Base-by-base conservation (phyloP, 2,329 filamentous ascomycete species). In the Zymoseptoria brevis region DNA sequence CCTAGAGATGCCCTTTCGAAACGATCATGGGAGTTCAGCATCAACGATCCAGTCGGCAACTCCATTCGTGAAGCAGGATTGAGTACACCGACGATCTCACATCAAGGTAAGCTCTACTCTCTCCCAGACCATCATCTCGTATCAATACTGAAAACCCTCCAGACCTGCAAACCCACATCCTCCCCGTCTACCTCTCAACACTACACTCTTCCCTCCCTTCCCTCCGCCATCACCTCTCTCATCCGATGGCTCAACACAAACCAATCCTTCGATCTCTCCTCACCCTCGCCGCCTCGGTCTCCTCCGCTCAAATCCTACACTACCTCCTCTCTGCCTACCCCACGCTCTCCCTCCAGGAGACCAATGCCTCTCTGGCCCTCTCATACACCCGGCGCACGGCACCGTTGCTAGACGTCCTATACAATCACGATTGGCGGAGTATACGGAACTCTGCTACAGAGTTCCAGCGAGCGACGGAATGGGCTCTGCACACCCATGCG, bases 11-110 rank as follows among this genome's bases (percentile, higher is more conserved):
- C 54, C 41, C 57, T 45, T 49, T 45, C 58, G 21, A 50, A n/a
- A 45, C 41, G 59, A 26, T 35, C 61, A 11, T 65, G 61, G 61
- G 61, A 65, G 21, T 45, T 58, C 19, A 60, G 55, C 57, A 54
- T 64, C 55, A 57, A 53, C 7, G 62, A 64, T 35, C 60, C 62
- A 45, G 60, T 63, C 11, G 62, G 62, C 19, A 61, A 63, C 50
- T 57, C 62, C n/a, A 62, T 63, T n/a, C 48, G 59, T 29, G 61
- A 63, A 29, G 62, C 62, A 19, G 60, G 56, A 3, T 35, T 63
- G 50, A 61, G 41, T 19, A 57, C 59, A 13, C 60, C 58, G 8
- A 35, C 41, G n/a, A 35, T 51, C 21, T 49, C 24, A 11, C 57
- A 54, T 21, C 54, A 61, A 24, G 51, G 57, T 58, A 45, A 48